Conservation (phyloP, 306 rosid genomes). For the Morella rubra region DNA sequence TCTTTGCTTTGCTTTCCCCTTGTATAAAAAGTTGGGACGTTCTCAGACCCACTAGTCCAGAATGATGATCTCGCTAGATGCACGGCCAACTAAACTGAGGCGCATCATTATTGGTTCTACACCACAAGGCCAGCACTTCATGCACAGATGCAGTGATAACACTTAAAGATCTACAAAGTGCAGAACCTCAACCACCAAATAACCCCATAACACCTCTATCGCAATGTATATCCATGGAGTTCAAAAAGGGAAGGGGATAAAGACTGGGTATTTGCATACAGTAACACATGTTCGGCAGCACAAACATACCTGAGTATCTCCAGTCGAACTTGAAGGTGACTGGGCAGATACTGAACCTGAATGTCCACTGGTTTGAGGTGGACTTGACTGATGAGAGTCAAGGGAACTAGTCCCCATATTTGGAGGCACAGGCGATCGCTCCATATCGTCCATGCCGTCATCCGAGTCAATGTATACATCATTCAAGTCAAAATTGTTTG, state of each 20-base stretch:
- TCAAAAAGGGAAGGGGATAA: background rate
- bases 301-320: slow-evolving; percentile 80
- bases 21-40: background rate
- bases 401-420: slow-evolving; percentile 60
- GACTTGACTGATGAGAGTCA: slow-evolving; percentile 89
- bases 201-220: too few relatives aligned
- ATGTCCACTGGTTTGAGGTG: slow-evolving; percentile 90
- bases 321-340: slow-evolving; percentile 90
- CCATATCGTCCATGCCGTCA: slow-evolving; percentile 67
- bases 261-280: background rate
- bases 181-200: too few relatives aligned
- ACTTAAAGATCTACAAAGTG: too few relatives aligned
- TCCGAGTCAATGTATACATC: slow-evolving; percentile 79
- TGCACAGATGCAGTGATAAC: background rate
- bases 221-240: too few relatives aligned
- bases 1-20: background rate
- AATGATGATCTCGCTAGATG: background rate
- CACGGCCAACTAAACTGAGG: background rate
- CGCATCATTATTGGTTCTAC: background rate
- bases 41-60: background rate
- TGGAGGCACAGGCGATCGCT: slow-evolving; percentile 53
- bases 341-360: slow-evolving; percentile 93
- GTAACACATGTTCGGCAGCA: slow-evolving; percentile 14
- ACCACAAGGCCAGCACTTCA: background rate
- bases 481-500: slow-evolving; percentile 74